Base-by-base conservation (phyloP, 345 rosid species). In the Camelina hispida region DNA sequence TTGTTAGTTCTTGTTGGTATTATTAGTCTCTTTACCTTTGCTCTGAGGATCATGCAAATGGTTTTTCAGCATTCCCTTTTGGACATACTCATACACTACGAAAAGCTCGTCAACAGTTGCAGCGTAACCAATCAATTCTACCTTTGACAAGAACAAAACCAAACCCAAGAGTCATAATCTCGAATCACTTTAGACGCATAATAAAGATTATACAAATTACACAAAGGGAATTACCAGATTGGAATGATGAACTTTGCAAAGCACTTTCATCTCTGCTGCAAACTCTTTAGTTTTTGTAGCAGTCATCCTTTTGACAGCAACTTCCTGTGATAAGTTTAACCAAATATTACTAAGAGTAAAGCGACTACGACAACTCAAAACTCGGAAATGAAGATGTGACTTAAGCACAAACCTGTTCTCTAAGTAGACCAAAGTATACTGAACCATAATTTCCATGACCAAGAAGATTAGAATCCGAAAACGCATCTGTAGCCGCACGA, bases 401-500 rank as follows among this genome's bases (percentile, higher is more conserved):
- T 16, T 12, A 52, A 35, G 25, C 46, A 58, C 69, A 67, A 73
- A 91, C 98, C 97, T 94, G 98, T 79, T 91, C 91, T 62, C 63
- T 89, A 60, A 94, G 84, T 75, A 80, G 68, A 71, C 95, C 97
- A 77, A 82, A 87, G 78, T 90, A 88, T 14, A 91, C 97, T 47
- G 98, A 91, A 71, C 98, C 97, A 81, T 89, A 94, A 22, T 86
- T 87, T 72, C 98, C 98, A 76, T 85, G 98, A 37, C 96, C 98
- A 79, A 91, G 91, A 81, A 94, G 96, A 76, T 76, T 87, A 58
- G 93, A 79, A 71, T 91, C 97, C 3, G 95, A 84, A 65, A 94
- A 94, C 64, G 87, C 95, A 83, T 89, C 95, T 3, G 96, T 86
- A 9, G 98, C 81, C 12, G 40, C 78, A 43, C 77, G 75, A 50